Conservation (phyloP, 148 eudicot genomes). For the Linanthus parryae region DNA sequence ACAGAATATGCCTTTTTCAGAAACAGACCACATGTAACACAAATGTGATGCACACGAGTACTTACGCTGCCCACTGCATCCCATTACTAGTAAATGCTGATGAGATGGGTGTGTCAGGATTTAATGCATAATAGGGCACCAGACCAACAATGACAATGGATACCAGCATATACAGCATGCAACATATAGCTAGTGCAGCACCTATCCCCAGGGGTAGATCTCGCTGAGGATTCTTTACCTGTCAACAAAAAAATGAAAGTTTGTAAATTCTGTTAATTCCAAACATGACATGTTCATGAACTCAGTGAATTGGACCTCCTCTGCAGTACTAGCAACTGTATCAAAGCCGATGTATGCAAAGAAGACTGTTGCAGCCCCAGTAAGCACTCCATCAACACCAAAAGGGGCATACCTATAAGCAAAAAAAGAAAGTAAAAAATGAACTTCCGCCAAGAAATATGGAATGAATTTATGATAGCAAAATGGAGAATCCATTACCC, state of each 20-base stretch:
- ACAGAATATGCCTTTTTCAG: constrained; percentile 5
- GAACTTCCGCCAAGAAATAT: neutral
- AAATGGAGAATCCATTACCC: constrained; percentile 39
- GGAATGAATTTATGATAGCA: neutral
- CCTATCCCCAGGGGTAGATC: constrained; percentile 94
- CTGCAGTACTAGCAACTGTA: constrained; percentile 96
- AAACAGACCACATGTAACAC: constrained; percentile 2
- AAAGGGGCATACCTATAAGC: constrained; percentile 63
- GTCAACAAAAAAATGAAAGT: constrained; percentile 11
- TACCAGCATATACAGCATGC: constrained; percentile 86
- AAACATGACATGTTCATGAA: no score
- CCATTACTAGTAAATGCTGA: constrained; percentile 91
- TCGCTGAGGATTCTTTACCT: constrained; percentile 94
- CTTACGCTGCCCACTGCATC: constrained; percentile 98
- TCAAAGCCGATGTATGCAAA: constrained; percentile 94
- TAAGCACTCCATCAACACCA: constrained; percentile 91
- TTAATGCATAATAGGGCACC: constrained; percentile 87
- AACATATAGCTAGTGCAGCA: constrained; percentile 69
- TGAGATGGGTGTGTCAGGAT: constrained; percentile 94
- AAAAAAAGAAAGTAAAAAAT: constrained; percentile 2
- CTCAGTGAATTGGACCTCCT: constrained; percentile 55
- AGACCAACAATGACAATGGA: constrained; percentile 89
- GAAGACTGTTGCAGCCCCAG: constrained; percentile 96
- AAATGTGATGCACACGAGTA: constrained; percentile 7
- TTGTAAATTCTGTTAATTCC: neutral